Evolutionary conservation across 768 basidiomycete genomes (phyloP).

Genomic region (Mycena galopus): DNA sequence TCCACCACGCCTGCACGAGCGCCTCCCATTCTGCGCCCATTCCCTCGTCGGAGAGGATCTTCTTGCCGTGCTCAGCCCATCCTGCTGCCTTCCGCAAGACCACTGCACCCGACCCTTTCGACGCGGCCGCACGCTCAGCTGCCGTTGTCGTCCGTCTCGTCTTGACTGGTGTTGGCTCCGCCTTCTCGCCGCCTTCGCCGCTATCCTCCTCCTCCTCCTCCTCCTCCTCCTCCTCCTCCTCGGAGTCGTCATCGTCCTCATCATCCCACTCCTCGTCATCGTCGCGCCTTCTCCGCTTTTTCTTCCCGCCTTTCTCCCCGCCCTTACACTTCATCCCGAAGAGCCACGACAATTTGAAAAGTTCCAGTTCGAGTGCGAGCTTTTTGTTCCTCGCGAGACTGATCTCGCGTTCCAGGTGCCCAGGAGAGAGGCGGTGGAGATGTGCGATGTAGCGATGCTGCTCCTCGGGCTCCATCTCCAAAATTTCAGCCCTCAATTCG

Average conservation of each 20-base stretch:
- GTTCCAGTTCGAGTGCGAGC: too few relatives aligned
- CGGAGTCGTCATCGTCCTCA: not conserved
- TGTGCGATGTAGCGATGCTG: too few relatives aligned
- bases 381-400: not conserved
- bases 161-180: too few relatives aligned
- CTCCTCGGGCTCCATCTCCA: not conserved
- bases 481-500: too few relatives aligned
- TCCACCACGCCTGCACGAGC: not conserved
- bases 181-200: too few relatives aligned
- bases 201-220: not conserved
- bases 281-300: not conserved
- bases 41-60: not conserved
- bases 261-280: not conserved
- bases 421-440: too few relatives aligned
- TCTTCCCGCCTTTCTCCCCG: not conserved
- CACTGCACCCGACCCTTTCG: too few relatives aligned
- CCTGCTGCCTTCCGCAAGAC: too few relatives aligned
- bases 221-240: not conserved
- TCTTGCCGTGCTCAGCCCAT: not conserved
- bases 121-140: too few relatives aligned
- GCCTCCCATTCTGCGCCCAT: not conserved
- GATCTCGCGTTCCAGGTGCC: not conserved
- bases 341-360: not conserved
- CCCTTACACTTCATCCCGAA: conserved; percentile 8
- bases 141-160: too few relatives aligned